Evolutionary conservation across 2,329 filamentous ascomycete species (phyloP).

Genomic region (Ophiostoma sp.): DNA sequence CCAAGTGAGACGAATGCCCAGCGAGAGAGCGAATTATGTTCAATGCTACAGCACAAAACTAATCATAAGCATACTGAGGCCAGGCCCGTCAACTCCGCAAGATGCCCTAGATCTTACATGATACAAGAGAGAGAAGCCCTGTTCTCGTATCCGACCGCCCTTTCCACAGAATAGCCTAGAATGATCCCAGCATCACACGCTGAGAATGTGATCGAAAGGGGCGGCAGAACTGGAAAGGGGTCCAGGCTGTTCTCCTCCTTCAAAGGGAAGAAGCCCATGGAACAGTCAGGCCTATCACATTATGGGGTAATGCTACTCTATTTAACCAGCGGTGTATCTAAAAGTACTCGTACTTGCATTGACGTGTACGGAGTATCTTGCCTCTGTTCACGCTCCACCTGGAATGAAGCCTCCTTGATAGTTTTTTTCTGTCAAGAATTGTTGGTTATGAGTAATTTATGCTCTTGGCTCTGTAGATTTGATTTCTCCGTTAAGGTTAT

Average conservation of each 20-base stretch:
- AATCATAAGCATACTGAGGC: too few species aligned
- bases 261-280: background rate
- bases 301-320: conserved; percentile 3
- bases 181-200: background rate
- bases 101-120: too few species aligned
- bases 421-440: too few species aligned
- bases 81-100: too few species aligned
- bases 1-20: conserved; percentile 1
- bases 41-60: too few species aligned
- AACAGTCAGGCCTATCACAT: background rate
- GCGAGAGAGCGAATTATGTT: background rate
- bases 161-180: background rate
- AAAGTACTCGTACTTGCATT: conserved; percentile 6
- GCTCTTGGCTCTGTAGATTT: background rate
- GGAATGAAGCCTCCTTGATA: too few species aligned
- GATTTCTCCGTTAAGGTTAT: conserved; percentile 8
- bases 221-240: background rate
- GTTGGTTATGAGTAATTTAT: too few species aligned
- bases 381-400: background rate
- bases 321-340: background rate
- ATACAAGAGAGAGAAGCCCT: too few species aligned
- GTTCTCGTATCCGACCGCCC: too few species aligned
- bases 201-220: background rate
- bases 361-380: background rate
- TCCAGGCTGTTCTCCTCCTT: background rate